Evolutionary conservation across 805 yeast genomes (phyloP).

Genomic region (Helenozyma baotianmanensis): DNA sequence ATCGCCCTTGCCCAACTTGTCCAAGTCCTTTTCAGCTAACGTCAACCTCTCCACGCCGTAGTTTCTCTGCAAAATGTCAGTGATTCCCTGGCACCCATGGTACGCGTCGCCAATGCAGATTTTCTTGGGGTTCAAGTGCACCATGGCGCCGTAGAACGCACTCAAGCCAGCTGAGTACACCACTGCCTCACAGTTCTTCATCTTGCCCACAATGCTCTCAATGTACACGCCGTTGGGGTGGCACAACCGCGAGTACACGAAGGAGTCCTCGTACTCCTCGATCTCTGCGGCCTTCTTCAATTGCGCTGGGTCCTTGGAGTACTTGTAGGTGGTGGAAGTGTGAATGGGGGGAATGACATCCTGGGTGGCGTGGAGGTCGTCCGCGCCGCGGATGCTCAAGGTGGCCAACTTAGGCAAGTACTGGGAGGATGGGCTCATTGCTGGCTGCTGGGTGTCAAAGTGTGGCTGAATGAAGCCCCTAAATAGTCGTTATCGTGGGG

Average conservation of each 20-base stretch:
- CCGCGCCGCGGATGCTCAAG: slow-evolving; percentile 66
- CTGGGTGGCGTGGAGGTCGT: slow-evolving; percentile 47
- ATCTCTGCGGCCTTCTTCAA: slow-evolving; percentile 40
- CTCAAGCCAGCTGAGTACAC: slow-evolving; percentile 75
- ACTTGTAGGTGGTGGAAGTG: slow-evolving; percentile 73
- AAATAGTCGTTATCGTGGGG: too few species aligned
- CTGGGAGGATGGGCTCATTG: too few species aligned
- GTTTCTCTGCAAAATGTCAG: slow-evolving; percentile 57
- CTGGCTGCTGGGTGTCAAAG: too few species aligned
- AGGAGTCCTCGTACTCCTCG: slow-evolving; percentile 9
- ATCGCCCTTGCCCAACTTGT: slow-evolving; percentile 61
- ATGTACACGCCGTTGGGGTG: slow-evolving; percentile 70
- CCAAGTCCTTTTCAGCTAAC: slow-evolving; percentile 30
- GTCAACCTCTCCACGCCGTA: slow-evolving; percentile 47
- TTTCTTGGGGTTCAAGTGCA: slow-evolving; percentile 65
- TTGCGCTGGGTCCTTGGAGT: slow-evolving; percentile 54
- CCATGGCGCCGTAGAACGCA: slow-evolving; percentile 74
- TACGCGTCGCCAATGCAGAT: slow-evolving; percentile 77
- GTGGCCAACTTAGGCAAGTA: slow-evolving; percentile 8
- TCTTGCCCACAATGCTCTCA: slow-evolving; percentile 57
- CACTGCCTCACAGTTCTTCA: slow-evolving; percentile 63
- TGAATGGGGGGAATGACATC: slow-evolving; percentile 81
- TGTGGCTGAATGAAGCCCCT: too few species aligned
- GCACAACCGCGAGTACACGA: slow-evolving; percentile 60
- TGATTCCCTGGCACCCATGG: slow-evolving; percentile 78